Conservation (phyloP, 202 grass and related monocot species). For the Musa balbisiana region DNA sequence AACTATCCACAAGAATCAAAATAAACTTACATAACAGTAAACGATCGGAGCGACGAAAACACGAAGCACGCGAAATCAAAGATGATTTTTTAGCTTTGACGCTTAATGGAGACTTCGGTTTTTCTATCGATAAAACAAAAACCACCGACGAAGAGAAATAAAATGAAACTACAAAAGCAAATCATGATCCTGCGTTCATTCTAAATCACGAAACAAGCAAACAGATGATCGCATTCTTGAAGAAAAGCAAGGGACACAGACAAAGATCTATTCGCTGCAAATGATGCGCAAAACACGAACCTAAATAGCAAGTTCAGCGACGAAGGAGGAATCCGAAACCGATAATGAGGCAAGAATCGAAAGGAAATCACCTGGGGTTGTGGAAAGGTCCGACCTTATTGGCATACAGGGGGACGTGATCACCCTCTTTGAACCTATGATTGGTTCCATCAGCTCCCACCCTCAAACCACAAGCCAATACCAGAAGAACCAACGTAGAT, state of each 20-base stretch:
- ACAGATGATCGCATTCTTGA: background rate
- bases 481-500: background rate
- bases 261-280: background rate
- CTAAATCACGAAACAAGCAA: background rate
- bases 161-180: no score
- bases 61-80: no score
- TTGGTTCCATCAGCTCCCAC: background rate
- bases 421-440: conserved; percentile 4
- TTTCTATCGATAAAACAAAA: background rate
- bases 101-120: background rate
- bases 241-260: background rate
- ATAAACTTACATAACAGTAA: no score
- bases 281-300: background rate
- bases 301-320: background rate
- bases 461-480: background rate
- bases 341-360: background rate
- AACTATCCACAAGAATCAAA: no score
- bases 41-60: no score
- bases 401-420: conserved; percentile 4
- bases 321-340: no score
- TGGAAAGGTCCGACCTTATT: conserved; percentile 13
- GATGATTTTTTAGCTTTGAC: no score
- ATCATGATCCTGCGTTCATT: background rate
- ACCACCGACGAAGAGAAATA: no score
- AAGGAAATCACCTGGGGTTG: conserved; percentile 1